Evolutionary conservation across 148 eudicot genomes (phyloP).

Genomic region (Limonium bicolor): DNA sequence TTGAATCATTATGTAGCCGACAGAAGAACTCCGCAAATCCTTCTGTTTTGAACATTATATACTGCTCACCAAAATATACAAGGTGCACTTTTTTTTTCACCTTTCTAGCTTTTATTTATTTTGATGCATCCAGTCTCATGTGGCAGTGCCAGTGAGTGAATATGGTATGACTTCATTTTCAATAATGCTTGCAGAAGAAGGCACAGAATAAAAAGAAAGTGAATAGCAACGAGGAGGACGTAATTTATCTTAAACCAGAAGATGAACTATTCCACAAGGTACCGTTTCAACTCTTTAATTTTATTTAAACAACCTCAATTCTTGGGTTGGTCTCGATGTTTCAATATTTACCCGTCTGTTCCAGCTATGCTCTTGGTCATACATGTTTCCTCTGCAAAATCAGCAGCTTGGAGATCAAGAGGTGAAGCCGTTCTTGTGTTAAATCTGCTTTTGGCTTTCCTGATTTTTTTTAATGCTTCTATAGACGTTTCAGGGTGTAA

Average conservation of each 20-base stretch:
- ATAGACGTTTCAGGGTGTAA: too few relatives aligned
- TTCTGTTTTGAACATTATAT: conserved; percentile 50
- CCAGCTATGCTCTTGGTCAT: conserved; percentile 84
- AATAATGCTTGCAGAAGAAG: conserved; percentile 31
- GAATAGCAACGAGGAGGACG: conserved; percentile 33
- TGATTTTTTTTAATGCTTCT: too few relatives aligned
- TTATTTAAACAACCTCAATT: neutral
- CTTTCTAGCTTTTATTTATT: neutral
- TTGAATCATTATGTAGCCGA: conserved; percentile 33
- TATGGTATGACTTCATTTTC: neutral
- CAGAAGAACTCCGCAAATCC: conserved; percentile 57
- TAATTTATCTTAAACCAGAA: conserved; percentile 65
- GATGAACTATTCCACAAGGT: conserved; percentile 79
- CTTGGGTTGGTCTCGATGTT: neutral
- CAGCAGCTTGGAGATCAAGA: conserved; percentile 45
- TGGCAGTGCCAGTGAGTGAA: too few relatives aligned
- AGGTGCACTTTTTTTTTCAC: conserved; percentile 23
- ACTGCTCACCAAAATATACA: conserved; percentile 58
- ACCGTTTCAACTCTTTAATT: neutral
- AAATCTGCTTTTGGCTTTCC: too few relatives aligned
- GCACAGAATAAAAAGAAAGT: conserved; percentile 19
- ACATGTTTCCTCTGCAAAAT: conserved; percentile 39
- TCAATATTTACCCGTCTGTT: conserved; percentile 12
- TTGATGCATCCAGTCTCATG: conserved; percentile 1
- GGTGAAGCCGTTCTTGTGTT: too few relatives aligned